These are phyloP conservation scores for Clonostachys rosea DNA, from an alignment of 2,329 filamentous ascomycete genomes.

Conservation along the genomic window DNA sequence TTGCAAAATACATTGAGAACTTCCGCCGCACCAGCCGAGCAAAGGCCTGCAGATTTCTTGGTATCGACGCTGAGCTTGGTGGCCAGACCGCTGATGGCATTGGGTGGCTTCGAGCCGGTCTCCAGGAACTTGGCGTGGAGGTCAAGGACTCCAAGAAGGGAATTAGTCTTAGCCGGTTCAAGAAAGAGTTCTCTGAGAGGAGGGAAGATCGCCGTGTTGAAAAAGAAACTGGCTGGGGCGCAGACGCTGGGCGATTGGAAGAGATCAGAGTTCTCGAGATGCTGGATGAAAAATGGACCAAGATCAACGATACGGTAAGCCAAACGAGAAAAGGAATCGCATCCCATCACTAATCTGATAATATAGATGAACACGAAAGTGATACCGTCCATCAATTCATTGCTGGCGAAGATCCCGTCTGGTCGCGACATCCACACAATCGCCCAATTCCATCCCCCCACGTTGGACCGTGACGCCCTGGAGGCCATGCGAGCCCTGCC, in stretches of 20 bases:
- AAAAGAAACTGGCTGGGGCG: slow-evolving; percentile 68
- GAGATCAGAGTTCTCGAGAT: slow-evolving; percentile 83
- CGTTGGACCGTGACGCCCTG: slow-evolving; percentile 60
- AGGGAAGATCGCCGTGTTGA: slow-evolving; percentile 77
- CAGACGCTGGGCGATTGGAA: slow-evolving; percentile 79
- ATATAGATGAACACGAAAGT: slow-evolving; percentile 73
- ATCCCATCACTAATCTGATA: neutral
- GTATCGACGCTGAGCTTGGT: slow-evolving; percentile 79
- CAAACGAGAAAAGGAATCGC: slow-evolving; percentile 4
- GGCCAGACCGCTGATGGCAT: slow-evolving; percentile 81
- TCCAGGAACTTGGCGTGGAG: slow-evolving; percentile 68
- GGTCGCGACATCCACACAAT: slow-evolving; percentile 80
- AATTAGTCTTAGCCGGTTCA: slow-evolving; percentile 56
- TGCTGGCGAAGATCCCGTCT: slow-evolving; percentile 78
- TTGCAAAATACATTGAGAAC: slow-evolving; percentile 73
- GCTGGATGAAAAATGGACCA: slow-evolving; percentile 84
- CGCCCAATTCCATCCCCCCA: slow-evolving; percentile 61
- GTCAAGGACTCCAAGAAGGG: slow-evolving; percentile 46
- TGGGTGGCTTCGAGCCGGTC: slow-evolving; percentile 78
- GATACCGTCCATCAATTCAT: slow-evolving; percentile 65
- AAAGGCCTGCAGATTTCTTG: slow-evolving; percentile 86
- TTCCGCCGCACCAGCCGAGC: slow-evolving; percentile 71
- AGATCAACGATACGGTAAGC: slow-evolving; percentile 85
- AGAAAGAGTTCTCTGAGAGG: slow-evolving; percentile 71
- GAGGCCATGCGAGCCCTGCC: slow-evolving; percentile 48